Evolutionary conservation across 2,329 filamentous ascomycete species (phyloP), one percentile per base, ranked within the genome.

Genomic region (Xylariomycetidae sp.): DNA sequence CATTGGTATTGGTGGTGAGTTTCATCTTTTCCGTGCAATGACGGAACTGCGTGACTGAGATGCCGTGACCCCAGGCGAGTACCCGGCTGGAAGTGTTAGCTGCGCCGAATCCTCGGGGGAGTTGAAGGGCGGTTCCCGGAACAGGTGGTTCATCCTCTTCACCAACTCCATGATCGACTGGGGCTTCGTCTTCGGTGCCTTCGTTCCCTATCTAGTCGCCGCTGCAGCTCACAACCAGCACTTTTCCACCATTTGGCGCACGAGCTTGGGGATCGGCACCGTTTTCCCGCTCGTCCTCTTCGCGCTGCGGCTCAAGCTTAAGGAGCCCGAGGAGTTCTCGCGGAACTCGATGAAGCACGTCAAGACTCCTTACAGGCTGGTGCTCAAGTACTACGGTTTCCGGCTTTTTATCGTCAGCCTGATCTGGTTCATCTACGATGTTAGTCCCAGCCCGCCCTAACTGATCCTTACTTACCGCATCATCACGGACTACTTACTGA

Each of bases 61-160:
- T 5, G 16, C 14, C 6, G 9, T 40, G 22, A 26, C 31, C n/a
- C 20, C 31, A 65, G 64, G 82, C 35, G 84, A 90, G 58, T 89
- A 88, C 49, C 85, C 85, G 1, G 84, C 85, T 25, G 89, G 89
- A 4, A 85, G 78, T 38, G 89, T 95, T 1, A 85, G 82, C 2
- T 84, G 79, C 33, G 85, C 88, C 3, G 89, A 95, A 60, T 82
- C 82, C 4, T 89, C 82, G 0, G 85, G 85, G 15, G 86, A 93
- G 54, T 67, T 95, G 38, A 86, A 87, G 57, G 59, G 63, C 12
- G 89, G 89, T 9, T 82, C 82, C 12, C 72, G 89, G n/a, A 90
- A 95, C 54, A 72, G 83, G 24, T 94, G 87, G 86, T 95, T 89
- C 54, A 85, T 90, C 48, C 69, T 94, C 44, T 93, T 92, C 58